Conservation (phyloP, 139 green algal species). For the Picochlorum sp. region DNA sequence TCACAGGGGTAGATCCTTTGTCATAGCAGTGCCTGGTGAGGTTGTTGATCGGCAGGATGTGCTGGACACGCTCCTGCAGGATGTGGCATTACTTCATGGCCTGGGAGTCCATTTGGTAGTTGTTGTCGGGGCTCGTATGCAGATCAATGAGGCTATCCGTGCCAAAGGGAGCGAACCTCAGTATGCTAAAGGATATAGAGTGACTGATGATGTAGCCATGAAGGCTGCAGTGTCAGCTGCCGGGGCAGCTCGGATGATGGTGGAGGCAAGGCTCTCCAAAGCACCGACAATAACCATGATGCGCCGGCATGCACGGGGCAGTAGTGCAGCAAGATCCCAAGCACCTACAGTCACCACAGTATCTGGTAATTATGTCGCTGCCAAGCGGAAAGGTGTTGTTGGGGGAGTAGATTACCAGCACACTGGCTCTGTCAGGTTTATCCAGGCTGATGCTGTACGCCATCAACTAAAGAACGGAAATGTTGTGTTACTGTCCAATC, state of each 20-base stretch:
- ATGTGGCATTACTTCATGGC: constrained; percentile 81
- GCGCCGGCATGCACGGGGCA: constrained; percentile 16
- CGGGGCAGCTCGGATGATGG: constrained; percentile 31
- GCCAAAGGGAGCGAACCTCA: constrained; percentile 12
- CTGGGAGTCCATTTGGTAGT: constrained; percentile 84
- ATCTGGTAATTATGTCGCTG: constrained; percentile 87
- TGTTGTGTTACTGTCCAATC: constrained; percentile 85
- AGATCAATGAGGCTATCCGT: constrained; percentile 32
- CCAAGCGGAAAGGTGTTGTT: constrained; percentile 80
- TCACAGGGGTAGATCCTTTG: constrained; percentile 79
- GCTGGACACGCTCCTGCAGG: constrained; percentile 30
- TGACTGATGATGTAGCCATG: constrained; percentile 55
- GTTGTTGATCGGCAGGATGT: constrained; percentile 22
- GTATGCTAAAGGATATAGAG: constrained; percentile 63
- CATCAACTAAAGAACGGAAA: constrained; percentile 68
- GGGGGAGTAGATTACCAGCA: constrained; percentile 80
- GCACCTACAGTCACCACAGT: constrained; percentile 44
- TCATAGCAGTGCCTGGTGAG: constrained; percentile 87
- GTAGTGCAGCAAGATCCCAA: constrained; percentile 25
- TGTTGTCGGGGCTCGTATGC: constrained; percentile 63
- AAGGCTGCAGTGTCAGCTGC: constrained; percentile 32
- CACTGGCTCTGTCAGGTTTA: constrained; percentile 60
- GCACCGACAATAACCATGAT: constrained; percentile 25
- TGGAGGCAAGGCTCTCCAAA: constrained; percentile 80
- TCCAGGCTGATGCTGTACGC: constrained; percentile 62